Base-by-base conservation (phyloP, 306 rosid genomes). In the Begonia peltatifolia region DNA sequence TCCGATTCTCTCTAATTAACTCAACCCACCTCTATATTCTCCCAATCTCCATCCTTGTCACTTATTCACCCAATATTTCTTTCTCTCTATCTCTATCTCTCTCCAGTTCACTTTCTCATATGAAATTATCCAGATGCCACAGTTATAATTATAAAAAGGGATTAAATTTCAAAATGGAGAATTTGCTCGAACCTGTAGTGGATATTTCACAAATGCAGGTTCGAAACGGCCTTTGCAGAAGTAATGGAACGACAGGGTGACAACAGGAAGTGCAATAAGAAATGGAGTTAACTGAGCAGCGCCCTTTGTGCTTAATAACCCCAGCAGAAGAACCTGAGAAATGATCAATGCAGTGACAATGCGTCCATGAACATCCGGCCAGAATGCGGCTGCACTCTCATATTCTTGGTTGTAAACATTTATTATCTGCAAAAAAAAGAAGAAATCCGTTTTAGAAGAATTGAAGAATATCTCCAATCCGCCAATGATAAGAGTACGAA, bases 331-430 rank as follows among this genome's bases (percentile, higher is more conserved):
- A 61, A 86, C 16, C 61, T 92, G 99, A 9, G 99, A 83, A 61
- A 82, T 64, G 43, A 81, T 22, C 76, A 92, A 60, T n/a, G 93
- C 99, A n/a, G 63, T 16, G 11, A 86, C n/a, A 42, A 86, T 10
- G 12, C 99, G 99, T 10, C 76, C 65, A 56, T 86, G 94, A 60
- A 92, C 99, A 72, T 81, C 96, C 7, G 99, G 99, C 99, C 99
- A 92, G 83, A 86, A 86, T 47, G 96, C 96, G 0, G 99, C 99
- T 4, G 60, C 89, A 43, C 99, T 86, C 73, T 92, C 96, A 13
- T 92, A 92, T 71, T 77, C 68, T 72, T 92, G 99, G 71, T 83
- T 81, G 54, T 92, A 92, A 47, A 92, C 99, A 47, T 92, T 92
- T 60, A 92, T 92, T 62, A 92, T 79, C 99, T 92, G 93, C 83